Conservation (phyloP, 2,329 filamentous ascomycete genomes). For the Neoascochyta sp. region DNA sequence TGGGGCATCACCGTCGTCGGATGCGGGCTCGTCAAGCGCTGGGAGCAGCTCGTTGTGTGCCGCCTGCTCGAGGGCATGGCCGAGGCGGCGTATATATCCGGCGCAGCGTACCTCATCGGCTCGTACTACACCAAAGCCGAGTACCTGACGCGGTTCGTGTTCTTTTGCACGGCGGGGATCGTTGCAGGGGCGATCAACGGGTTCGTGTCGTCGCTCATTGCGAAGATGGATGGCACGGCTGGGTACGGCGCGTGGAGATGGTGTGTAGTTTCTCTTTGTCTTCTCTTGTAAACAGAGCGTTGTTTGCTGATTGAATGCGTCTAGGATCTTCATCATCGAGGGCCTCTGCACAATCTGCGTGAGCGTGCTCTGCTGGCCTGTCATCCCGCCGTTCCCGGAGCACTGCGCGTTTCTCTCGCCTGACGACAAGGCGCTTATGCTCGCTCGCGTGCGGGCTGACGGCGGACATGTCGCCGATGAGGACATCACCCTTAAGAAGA, state of each 20-base stretch:
- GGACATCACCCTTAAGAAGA: slow-evolving; percentile 46
- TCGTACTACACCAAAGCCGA: slow-evolving; percentile 51
- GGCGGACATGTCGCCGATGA: slow-evolving; percentile 45
- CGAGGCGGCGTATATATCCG: slow-evolving; percentile 29
- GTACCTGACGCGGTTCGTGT: slow-evolving; percentile 51
- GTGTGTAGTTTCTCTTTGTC: no score
- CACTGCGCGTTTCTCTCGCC: slow-evolving; percentile 49
- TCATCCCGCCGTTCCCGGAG: slow-evolving; percentile 50
- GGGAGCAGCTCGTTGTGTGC: slow-evolving; percentile 26
- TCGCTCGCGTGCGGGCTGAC: slow-evolving; percentile 50
- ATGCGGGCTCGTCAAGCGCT: slow-evolving; percentile 27
- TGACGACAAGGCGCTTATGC: slow-evolving; percentile 51
- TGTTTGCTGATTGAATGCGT: no score
- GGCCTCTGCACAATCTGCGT: slow-evolving; percentile 52
- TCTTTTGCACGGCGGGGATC: slow-evolving; percentile 52
- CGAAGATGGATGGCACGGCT: slow-evolving; percentile 24
- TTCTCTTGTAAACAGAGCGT: no score
- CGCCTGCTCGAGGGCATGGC: slow-evolving; percentile 30
- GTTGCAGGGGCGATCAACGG: slow-evolving; percentile 57
- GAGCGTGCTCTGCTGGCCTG: slow-evolving; percentile 46
- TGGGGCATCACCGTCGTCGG: slow-evolving; percentile 37
- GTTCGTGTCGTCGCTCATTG: slow-evolving; percentile 47
- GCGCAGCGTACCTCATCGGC: slow-evolving; percentile 30
- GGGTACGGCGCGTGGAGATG: slow-evolving; percentile 28
- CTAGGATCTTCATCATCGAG: slow-evolving; percentile 60